Evolutionary conservation across 2,329 filamentous ascomycete genomes (phyloP).

Genomic region (Aureobasidium sp.): DNA sequence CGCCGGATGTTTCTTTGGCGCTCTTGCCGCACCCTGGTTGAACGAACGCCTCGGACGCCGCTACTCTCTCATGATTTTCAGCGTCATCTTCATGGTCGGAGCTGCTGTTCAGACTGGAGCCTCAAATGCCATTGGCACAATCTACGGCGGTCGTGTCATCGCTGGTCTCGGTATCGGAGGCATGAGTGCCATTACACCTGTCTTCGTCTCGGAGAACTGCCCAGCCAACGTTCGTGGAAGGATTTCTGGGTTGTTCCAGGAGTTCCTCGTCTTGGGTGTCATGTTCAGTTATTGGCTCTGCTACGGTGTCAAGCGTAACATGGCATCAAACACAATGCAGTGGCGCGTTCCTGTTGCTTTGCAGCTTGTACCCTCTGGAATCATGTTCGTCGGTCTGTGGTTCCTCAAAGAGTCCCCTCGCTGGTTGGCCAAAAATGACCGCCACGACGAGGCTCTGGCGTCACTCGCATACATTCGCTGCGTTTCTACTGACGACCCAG

Average conservation of each 20-base stretch:
- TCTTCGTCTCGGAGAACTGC: constrained; percentile 54
- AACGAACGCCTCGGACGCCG: constrained; percentile 52
- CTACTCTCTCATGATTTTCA: constrained; percentile 48
- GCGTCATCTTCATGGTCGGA: constrained; percentile 52
- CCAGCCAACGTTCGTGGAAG: constrained; percentile 53
- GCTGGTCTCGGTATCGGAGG: constrained; percentile 47
- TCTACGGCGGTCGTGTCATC: constrained; percentile 59
- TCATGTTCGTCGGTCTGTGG: constrained; percentile 45
- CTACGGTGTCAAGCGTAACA: constrained; percentile 16
- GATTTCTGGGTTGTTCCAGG: constrained; percentile 52
- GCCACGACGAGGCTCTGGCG: constrained; percentile 52
- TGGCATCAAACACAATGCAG: constrained; percentile 19
- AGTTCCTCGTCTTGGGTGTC: constrained; percentile 47
- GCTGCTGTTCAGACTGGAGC: constrained; percentile 58
- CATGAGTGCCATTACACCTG: constrained; percentile 51
- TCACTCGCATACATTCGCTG: constrained; percentile 52
- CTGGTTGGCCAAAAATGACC: constrained; percentile 59
- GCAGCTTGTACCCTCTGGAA: constrained; percentile 55
- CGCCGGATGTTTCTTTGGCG: constrained; percentile 60
- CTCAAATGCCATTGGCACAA: constrained; percentile 50
- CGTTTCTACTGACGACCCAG: constrained; percentile 25
- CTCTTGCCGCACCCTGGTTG: constrained; percentile 49
- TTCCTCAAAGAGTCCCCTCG: constrained; percentile 52
- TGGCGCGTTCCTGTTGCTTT: constrained; percentile 53
- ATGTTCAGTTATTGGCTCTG: constrained; percentile 42